Base-by-base conservation (phyloP, 768 basidiomycete genomes). In the Lactarius indigo region DNA sequence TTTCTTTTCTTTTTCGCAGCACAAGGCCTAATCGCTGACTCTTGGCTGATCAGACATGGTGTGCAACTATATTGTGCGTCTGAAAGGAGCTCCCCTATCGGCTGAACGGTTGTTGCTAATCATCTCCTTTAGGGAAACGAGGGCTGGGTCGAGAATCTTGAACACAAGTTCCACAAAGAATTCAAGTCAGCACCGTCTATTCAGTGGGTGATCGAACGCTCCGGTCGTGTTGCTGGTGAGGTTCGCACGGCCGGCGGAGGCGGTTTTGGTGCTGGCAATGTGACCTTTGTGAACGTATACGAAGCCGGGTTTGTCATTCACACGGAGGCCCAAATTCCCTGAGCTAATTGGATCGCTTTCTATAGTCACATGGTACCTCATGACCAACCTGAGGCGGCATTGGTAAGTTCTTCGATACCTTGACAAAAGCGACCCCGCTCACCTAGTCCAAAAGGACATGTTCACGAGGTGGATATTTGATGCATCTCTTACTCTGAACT, bases 301-400 rank as follows among this genome's bases (percentile, higher is more conserved):
- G 88, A 91, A 71, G 92, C 94, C 33, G 95, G 95, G 83, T 94
- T 76, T 70, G 87, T 77, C 10, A 5, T 58, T 60, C 52, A 26
- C 8, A 26, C 37, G 44, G 41, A 12, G 17, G 18, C n/a, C 35
- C 12, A 26, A 12, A 5, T 59, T 44, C 9, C 33, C 64, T 52
- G 17, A 23, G 41, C 57, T 63, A 42, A 61, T 57, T 4, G 13
- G 33, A 9, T 54, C 23, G 31, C 31, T 47, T 55, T 68, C 68
- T 65, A 7, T 71, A 92, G 91, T 41, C 92, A 94, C 74, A 91
- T 94, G 93, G 92, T 92, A 9, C 94, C 94, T 5, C 88, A 83
- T 73, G 93, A 98, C 76, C 93, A 96, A 73, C 90, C 94, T 1
- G 90, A 92, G 72, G 94, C 88, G 47, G 86, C 94, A 55, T 78